Conservation (phyloP, 306 rosid species). For the Trifolium repens region DNA sequence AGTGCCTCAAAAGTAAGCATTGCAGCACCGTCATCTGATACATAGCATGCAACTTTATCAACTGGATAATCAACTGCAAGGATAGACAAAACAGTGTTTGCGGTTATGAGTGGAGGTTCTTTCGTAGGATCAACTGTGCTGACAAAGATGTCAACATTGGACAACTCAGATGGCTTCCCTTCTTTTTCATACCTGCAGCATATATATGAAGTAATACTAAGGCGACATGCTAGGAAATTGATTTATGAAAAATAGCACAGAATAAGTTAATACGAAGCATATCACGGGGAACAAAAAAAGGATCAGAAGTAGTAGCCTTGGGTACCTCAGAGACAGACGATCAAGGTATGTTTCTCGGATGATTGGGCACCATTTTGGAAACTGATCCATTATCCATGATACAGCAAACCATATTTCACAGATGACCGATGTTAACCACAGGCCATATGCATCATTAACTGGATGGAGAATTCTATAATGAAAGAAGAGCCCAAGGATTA, state of each 20-base stretch:
- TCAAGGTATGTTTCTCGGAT: slow-evolving; percentile 85
- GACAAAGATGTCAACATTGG: slow-evolving; percentile 70
- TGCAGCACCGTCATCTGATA: slow-evolving; percentile 93
- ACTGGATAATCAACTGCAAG: slow-evolving; percentile 81
- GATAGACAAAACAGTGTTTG: slow-evolving; percentile 81
- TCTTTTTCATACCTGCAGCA: slow-evolving; percentile 75
- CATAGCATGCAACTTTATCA: slow-evolving; percentile 84
- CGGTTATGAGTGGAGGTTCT: slow-evolving; percentile 83
- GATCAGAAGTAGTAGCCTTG: background rate
- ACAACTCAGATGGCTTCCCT: slow-evolving; percentile 77
- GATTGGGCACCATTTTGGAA: slow-evolving; percentile 85
- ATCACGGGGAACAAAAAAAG: background rate
- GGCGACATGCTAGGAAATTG: slow-evolving; percentile 3
- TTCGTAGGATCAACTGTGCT: slow-evolving; percentile 86
- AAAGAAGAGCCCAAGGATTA: slow-evolving; percentile 66
- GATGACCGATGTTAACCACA: slow-evolving; percentile 86
- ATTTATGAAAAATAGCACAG: slow-evolving; percentile 4
- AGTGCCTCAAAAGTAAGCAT: slow-evolving; percentile 89
- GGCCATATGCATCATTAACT: slow-evolving; percentile 73
- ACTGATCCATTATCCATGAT: slow-evolving; percentile 89
- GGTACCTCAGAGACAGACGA: slow-evolving; percentile 71
- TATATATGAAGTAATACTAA: slow-evolving; percentile 22
- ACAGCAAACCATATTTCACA: slow-evolving; percentile 91
- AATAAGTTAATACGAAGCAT: background rate
- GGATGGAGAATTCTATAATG: slow-evolving; percentile 85